Evolutionary conservation across 805 yeast species (phyloP), one percentile per base, ranked within the genome.

Genomic region (Candida methanosorbosa): DNA sequence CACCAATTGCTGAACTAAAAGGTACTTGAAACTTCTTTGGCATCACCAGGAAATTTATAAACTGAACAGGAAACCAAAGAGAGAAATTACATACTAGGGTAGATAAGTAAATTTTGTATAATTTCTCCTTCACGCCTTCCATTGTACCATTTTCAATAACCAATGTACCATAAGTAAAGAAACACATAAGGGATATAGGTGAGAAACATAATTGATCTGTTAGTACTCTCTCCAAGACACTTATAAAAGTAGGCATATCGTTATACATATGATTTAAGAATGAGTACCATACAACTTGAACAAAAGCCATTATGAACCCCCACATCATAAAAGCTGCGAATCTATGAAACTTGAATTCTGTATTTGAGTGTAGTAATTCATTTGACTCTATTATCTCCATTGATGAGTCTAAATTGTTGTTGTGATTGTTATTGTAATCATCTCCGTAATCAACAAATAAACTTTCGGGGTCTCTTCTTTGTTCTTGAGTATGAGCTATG

Each of bases 121-220:
- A 64, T 59, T 85, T 88, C 6, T 57, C 67, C 36, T 68, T 66
- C 18, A 86, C 68, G 9, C 81, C 83, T 2, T 70, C 69, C 53
- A 69, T 63, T 29, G 78, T 73, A 2, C 94, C 92, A 28, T 69
- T 67, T 47, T 90, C 97, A 37, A 87, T 69, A 2, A 85, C 76
- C 37, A 81, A 71, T 13, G 92, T 84, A 27, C 95, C 83, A 53
- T 85, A 90, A 5, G 81, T 71, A 57, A 88, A 84, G 55, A 92
- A 90, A 28, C 76, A 71, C 23, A 79, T 77, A 29, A 90, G 64
- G 3, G 92, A 82, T 2, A 88, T 50, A 2, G 98, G 98, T 1
- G 97, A 87, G 54, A 80, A 92, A 38, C 87, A 71, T 33, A 88
- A 59, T 56, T 92, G 97, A 54, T 90, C 98, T 0, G 94, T 81